These are phyloP conservation scores for Xylaria flabelliformis DNA, from an alignment of 495 filamentous ascomycete genomes.

Conservation along the genomic window DNA sequence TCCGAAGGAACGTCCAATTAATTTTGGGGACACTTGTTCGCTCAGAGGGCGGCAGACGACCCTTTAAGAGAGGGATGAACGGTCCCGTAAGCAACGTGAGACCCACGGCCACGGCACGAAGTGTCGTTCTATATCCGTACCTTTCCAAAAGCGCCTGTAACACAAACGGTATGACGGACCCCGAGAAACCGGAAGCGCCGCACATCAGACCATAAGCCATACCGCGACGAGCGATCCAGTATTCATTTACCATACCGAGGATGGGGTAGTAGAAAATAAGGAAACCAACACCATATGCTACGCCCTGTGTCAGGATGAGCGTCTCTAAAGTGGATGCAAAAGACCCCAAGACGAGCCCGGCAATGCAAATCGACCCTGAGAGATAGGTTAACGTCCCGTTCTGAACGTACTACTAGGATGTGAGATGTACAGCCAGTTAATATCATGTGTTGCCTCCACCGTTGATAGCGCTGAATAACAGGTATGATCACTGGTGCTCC, in stretches of 20 bases:
- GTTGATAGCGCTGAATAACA: conserved; percentile 38
- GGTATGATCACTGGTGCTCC: conserved; percentile 38
- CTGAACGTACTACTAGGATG: not conserved
- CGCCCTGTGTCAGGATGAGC: conserved; percentile 47
- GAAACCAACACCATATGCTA: conserved; percentile 48
- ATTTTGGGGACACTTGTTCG: conserved; percentile 7
- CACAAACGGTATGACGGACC: conserved; percentile 45
- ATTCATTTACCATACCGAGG: conserved; percentile 40
- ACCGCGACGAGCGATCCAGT: conserved; percentile 42
- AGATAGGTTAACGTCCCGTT: not conserved
- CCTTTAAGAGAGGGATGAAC: conserved; percentile 25
- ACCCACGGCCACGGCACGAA: conserved; percentile 45
- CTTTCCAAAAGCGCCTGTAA: conserved; percentile 40
- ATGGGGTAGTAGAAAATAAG: conserved; percentile 46
- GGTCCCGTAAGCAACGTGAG: conserved; percentile 42
- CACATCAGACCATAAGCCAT: conserved; percentile 53
- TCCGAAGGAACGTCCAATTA: conserved; percentile 22
- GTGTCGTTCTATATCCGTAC: conserved; percentile 43
- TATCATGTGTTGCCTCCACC: conserved; percentile 41
- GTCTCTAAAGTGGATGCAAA: conserved; percentile 39
- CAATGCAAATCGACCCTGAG: conserved; percentile 35
- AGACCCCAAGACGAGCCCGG: conserved; percentile 41
- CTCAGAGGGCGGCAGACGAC: conserved; percentile 4
- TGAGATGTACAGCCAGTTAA: conserved; percentile 35
- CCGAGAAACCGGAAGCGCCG: conserved; percentile 45